phyloP scores from a whole-genome alignment of 768 basidiomycete genomes.

The Boletus pseudopeckii region DNA sequence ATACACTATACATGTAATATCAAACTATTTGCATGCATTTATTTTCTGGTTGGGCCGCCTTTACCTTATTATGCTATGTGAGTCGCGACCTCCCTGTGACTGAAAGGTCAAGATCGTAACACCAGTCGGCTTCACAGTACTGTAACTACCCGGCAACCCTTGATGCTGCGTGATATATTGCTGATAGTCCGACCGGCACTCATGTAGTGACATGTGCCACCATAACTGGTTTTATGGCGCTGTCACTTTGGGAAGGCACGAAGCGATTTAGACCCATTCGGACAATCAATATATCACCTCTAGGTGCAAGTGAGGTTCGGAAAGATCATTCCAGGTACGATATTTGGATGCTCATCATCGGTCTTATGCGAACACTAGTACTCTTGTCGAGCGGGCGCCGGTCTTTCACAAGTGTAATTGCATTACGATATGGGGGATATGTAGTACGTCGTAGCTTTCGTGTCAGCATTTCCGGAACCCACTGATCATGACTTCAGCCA shows the following conservation, averaged over 20 bases:
- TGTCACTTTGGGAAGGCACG: background rate
- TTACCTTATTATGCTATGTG: background rate
- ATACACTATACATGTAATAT: slow-evolving; percentile 6
- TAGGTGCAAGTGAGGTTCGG: background rate
- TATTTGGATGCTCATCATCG: background rate
- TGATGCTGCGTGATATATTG: background rate
- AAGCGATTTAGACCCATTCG: background rate
- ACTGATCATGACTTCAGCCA: background rate
- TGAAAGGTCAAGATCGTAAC: background rate
- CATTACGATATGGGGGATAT: no score
- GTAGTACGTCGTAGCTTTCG: background rate
- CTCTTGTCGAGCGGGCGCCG: no score
- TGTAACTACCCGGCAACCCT: background rate
- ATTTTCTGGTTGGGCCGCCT: background rate
- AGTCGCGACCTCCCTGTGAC: background rate
- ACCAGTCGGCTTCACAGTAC: background rate
- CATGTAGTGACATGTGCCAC: background rate
- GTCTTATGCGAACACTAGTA: background rate
- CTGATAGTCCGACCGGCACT: background rate
- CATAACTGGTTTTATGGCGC: background rate
- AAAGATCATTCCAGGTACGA: background rate
- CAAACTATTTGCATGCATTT: background rate
- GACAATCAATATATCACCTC: background rate
- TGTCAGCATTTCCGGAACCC: background rate
- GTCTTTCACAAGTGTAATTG: no score